Base-by-base conservation (phyloP, 192 early-diverging fungal species). In the Obelidium mucronatum region DNA sequence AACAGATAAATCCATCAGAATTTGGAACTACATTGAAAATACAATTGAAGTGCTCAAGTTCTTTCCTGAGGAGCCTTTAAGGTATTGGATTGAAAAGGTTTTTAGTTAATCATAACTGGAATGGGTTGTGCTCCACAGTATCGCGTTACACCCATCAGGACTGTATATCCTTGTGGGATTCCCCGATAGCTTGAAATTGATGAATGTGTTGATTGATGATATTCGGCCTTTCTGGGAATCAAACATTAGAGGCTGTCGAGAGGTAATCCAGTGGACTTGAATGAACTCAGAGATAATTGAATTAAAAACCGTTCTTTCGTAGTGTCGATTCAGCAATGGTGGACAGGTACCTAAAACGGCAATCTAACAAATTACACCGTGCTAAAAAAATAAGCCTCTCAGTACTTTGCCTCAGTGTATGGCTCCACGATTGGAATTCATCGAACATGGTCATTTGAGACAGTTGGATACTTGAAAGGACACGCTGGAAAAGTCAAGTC, bases 21-120 rank as follows among this genome's bases (percentile, higher is more conserved):
- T 90, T 40, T 90, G 89, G 89, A 90, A 90, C 66, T 89, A 86
- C 77, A n/a, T 81, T n/a, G 89, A 90, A 24, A 88, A 89, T 67
- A 70, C 75, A 5, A 60, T 87, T 28, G 87, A 87, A 72, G 83
- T 89, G 13, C 52, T 82, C 51, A 88, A 87, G 60, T 79, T 67
- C 22, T 90, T 85, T 59, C 75, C 82, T 26, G 82, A 85, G 26
- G 85, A 87, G 39, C 84, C 89, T 26, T 42, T 81, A 54, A 81
- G 80, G 83, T 86, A 62, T 52, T 37, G 15, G 1, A 42, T 5
- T 52, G 3, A 42, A 78, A 5, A 6, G 13, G 34, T 3, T 51
- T 65, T 22, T 17, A 11, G 36, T 40, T 26, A 48, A 51, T 64
- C 39, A 48, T 39, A 48, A 39, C 30, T 40, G 4, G 39, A 65